Base-by-base conservation (phyloP, 768 basidiomycete genomes). In the Suillus sp. region DNA sequence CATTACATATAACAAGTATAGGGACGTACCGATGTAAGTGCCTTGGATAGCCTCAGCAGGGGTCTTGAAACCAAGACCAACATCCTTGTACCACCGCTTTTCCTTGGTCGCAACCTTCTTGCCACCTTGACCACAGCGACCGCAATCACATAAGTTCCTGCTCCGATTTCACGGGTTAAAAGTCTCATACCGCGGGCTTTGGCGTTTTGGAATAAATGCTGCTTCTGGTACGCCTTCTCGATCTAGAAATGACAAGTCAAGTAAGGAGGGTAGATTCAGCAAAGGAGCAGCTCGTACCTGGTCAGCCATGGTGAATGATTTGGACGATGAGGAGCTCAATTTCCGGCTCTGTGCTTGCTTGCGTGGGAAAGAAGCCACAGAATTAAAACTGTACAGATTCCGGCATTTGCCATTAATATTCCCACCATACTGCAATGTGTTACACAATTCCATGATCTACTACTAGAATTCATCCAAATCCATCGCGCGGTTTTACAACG, bases 41-140 rank as follows among this genome's bases (percentile, higher is more conserved):
- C 95, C 97, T 62, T 86, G 93, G 76, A 99, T 93, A 61, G 97
- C 97, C 72, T 98, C 96, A 67, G 88, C 72, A 54, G 97, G 97
- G 34, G 95, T 99, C 86, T 98, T 95, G 83, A 93, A 97, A 53
- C 94, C 94, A 64, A 98, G 83, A 72, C 96, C 96, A 73, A 97
- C 92, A 80, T 98, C 95, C 87, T 98, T 99, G 83, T 92, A 97
- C 96, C 97, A 99, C 77, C 97, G 85, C 86, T 91, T 97, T 69
- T 94, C 91, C 86, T 90, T 97, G 70, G 95, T 94, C 59, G 90
- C 85, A 69, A 95, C 83, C 84, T 96, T 96, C 85, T 94, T 94
- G 70, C 90, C 88, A 73, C 83, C 95, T 74, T 76, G 30, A 65
- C 40, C 59, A 56, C 60, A 62, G 32, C 20, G 32, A 47, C 27